These are phyloP conservation scores for Pythium graminicola DNA, from an alignment of 352 stramenopile genomes.

Conservation along the genomic window DNA sequence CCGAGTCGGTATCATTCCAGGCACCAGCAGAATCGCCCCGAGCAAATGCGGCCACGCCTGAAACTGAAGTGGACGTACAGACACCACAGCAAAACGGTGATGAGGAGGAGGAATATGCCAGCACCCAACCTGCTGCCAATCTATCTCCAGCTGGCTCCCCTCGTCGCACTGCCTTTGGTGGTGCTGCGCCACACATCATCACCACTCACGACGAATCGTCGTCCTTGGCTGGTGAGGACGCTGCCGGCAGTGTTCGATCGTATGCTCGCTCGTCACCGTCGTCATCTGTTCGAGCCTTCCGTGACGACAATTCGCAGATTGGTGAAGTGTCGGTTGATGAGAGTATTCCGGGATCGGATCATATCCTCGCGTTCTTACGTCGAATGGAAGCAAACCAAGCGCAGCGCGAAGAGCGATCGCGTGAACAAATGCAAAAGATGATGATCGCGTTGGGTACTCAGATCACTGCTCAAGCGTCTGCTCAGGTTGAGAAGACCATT, in stretches of 20 bases:
- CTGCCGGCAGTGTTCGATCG: conserved; percentile 43
- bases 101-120: conserved; percentile 29
- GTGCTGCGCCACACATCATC: conserved; percentile 26
- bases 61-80: conserved; percentile 63
- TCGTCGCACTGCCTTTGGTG: conserved; percentile 26
- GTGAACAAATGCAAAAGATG: conserved; percentile 58
- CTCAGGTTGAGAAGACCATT: conserved; percentile 76
- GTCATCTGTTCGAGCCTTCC: conserved; percentile 70
- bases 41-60: conserved; percentile 37
- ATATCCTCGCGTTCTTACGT: conserved; percentile 53
- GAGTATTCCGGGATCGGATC: conserved; percentile 43
- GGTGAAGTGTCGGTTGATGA: conserved; percentile 72
- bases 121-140: conserved; percentile 8
- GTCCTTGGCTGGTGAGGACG: conserved; percentile 49
- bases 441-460: conserved; percentile 54
- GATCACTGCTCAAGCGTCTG: conserved; percentile 47
- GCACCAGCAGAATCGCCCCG: conserved; percentile 59
- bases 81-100: conserved; percentile 42
- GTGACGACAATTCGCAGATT: conserved; percentile 63
- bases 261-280: conserved; percentile 73
- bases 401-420: conserved; percentile 62
- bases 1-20: conserved; percentile 49
- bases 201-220: conserved; percentile 45
- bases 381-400: conserved; percentile 65
- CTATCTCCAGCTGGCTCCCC: conserved; percentile 32